Percentiles rank a stretch among this genome's conserved stretches.
Conservation (phyloP, 768 basidiomycete species). For the Boletus bicolor region DNA sequence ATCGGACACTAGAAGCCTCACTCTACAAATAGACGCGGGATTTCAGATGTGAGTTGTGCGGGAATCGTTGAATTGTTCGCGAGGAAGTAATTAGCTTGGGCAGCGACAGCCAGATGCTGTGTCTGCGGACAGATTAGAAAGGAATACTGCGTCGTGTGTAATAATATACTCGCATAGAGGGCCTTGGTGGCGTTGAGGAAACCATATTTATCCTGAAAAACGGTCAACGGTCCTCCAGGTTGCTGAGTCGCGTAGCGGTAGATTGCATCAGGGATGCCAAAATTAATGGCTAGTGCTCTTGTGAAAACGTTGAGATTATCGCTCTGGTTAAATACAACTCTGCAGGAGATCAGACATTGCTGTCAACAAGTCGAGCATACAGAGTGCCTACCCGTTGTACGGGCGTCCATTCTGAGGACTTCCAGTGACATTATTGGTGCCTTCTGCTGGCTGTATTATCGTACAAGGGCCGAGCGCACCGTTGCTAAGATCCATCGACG, state of each 20-base stretch:
- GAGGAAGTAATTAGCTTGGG: constrained; percentile 60
- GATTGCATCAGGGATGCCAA: constrained; percentile 61
- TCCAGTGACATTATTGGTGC: constrained; percentile 53
- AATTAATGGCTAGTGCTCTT: constrained; percentile 45
- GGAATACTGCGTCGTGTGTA: not conserved
- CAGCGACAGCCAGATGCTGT: constrained; percentile 54
- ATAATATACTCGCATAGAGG: constrained; percentile 31
- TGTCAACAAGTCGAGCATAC: not conserved
- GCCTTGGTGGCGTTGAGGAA: constrained; percentile 50
- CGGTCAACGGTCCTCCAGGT: constrained; percentile 39
- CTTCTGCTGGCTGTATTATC: constrained; percentile 25
- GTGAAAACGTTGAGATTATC: constrained; percentile 47
- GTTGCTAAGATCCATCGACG: constrained; percentile 43
- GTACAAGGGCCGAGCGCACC: constrained; percentile 40
- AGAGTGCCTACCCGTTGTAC: constrained; percentile 53
- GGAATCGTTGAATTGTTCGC: constrained; percentile 35
- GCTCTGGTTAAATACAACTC: constrained; percentile 40
- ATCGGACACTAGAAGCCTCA: constrained; percentile 29
- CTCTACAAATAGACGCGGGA: constrained; percentile 58
- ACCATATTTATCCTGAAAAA: constrained; percentile 47
- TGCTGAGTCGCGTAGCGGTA: constrained; percentile 48
- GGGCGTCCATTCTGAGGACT: constrained; percentile 41
- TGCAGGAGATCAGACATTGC: constrained; percentile 15
- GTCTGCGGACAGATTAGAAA: constrained; percentile 37
- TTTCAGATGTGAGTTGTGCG: constrained; percentile 39